Evolutionary conservation across 176 grass and related monocot species (phyloP), one percentile per base, ranked within the genome.

Genomic region (Carex kokanica): DNA sequence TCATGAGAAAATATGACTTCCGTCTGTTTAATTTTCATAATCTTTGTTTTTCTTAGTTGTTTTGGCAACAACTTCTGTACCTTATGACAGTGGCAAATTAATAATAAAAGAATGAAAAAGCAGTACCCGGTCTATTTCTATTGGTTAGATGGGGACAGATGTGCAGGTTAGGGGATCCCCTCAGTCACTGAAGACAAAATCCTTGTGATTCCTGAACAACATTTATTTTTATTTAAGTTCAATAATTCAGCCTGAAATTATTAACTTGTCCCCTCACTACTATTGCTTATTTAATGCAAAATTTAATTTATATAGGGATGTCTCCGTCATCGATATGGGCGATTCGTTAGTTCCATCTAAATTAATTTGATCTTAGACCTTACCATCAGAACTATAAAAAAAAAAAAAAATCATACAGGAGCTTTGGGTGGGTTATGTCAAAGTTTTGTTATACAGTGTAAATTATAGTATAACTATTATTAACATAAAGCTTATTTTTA

Each of bases 141-240:
- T 88, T 90, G 85, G 90, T 91, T 86, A 89, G 85, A 88, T 80
- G 80, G 83, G 31, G 29, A 87, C 62, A 85, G 25, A 87, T 72
- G 17, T 80, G 78, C 83, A 56, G 88, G 87, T 94, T 75, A 78
- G 52, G 74, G 36, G 88, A 84, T 88, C 49, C 49, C 88, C 41
- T 88, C 80, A 81, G 84, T 94, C 60, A 85, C 83, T 86, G 81
- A 86, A 84, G 81, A 60, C 20, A 75, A 20, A 86, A 81, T 86
- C 53, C 85, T 87, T 80, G 70, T 74, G 83, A 69, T 87, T 66
- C 79, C 77, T 80, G 83, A 69, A 78, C 66, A 71, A 83, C 59
- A 86, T 88, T 86, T 85, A 69, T 80, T 85, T 60, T 60, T 78
- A 73, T 72, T 62, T 27, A 27, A 29, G 21, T 52, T 89, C 67